Percentiles rank a stretch among this genome's conserved stretches.
Conservation (phyloP, 1,284 basidiomycete genomes). For the Malassezia nana region DNA sequence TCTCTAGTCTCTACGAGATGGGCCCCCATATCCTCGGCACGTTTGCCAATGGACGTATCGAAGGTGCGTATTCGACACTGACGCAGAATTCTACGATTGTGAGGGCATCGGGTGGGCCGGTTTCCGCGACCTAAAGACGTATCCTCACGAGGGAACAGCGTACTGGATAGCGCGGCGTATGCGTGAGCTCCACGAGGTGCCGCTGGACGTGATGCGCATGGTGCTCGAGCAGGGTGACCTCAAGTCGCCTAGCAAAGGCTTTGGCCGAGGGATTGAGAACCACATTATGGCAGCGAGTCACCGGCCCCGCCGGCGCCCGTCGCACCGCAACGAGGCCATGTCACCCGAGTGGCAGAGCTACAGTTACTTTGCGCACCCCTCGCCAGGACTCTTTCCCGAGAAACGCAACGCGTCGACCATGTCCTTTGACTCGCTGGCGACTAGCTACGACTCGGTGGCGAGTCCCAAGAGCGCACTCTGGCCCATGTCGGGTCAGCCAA, state of each 20-base stretch:
- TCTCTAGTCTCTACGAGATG: constrained; percentile 45
- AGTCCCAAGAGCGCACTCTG: constrained; percentile 18
- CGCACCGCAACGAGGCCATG: not conserved
- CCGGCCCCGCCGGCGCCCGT: constrained; percentile 22
- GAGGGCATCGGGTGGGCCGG: constrained; percentile 38
- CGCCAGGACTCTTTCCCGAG: constrained; percentile 5
- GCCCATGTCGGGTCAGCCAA: not conserved
- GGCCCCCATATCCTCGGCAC: constrained; percentile 47
- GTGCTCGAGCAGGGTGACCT: constrained; percentile 46
- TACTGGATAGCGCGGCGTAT: constrained; percentile 46
- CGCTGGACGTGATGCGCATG: constrained; percentile 42
- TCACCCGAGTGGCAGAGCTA: constrained; percentile 6
- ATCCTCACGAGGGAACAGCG: constrained; percentile 32
- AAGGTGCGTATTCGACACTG: constrained; percentile 17
- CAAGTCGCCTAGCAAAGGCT: constrained; percentile 31
- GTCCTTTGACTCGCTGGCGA: constrained; percentile 45
- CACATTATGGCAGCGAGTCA: constrained; percentile 43
- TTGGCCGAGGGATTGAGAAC: constrained; percentile 44
- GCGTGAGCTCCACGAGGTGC: constrained; percentile 46
- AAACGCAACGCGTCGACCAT: constrained; percentile 35
- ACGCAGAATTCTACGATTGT: constrained; percentile 39
- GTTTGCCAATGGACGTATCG: constrained; percentile 45
- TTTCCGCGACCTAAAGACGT: constrained; percentile 36
- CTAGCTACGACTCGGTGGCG: constrained; percentile 39
- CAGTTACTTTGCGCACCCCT: constrained; percentile 18